Evolutionary conservation across 345 rosid species (phyloP), one percentile per base, ranked within the genome.

Genomic region (Geranium brycei): DNA sequence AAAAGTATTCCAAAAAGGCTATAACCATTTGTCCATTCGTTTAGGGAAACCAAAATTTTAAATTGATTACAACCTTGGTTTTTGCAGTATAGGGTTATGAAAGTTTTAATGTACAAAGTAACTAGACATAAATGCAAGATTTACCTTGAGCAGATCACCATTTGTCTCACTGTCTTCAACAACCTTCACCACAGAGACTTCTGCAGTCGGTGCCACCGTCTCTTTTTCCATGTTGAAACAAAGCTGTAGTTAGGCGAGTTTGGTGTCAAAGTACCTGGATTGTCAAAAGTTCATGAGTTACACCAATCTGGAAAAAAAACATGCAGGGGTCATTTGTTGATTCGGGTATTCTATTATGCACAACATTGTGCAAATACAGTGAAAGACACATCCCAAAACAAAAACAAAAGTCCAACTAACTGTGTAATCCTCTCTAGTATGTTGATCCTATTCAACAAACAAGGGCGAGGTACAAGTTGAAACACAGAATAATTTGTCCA

Each of bases 181-280:
- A 61, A 65, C 71, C 72, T 85, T 84, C 76, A 69, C 70, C 56
- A 76, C 79, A 2, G 89, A 88, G 70, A 77, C 69, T 67, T 79
- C 97, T 59, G 88, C 69, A 72, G 65, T 72, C 8, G 73, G 74
- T 74, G 56, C 76, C 8, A 47, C 53, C 7, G 77, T 79, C 68
- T 70, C 81, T 64, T 75, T 91, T 64, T 85, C 96, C 99, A 95
- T 88, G 1, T 18, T 71, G 4, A 35, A 35, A 35, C 41, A 35
- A 35, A 35, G 41, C 28, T 23, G 28, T 35, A 35, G 41, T 35
- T 35, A 35, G 5, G 41, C 0, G 41, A 35, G 10, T 35, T 35
- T 35, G 41, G 5, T 35, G 7, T 35, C 41, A 3, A 47, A 6
- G 14, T 2, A 13, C 15, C 53, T 47, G 53, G 68, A 68, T n/a